Evolutionary conservation across 2,329 filamentous ascomycete species (phyloP), one percentile per base, ranked within the genome.

Genomic region (Colletotrichum tropicicola): DNA sequence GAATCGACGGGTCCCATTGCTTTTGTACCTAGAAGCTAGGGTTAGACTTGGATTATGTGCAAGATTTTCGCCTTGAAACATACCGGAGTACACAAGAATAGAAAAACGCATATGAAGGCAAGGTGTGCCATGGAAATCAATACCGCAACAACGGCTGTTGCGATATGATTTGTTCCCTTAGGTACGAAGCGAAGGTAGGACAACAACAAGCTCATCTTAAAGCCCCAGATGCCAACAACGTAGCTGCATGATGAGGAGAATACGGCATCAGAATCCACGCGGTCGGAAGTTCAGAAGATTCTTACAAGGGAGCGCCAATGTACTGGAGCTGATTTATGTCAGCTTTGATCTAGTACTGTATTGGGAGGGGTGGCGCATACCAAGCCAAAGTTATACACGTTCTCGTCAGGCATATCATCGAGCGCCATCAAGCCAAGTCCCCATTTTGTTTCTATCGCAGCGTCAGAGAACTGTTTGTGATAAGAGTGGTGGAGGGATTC

Each of bases 171-270:
- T 3, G 55, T 51, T 1, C 74, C 73, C 1, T 73, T 72, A 2
- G 81, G 77, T 6, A 83, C 77, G 21, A 84, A 81, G 2, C 82
- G 79, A 1, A 83, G 72, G 21, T 82, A 80, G 1, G 79, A 79
- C 8, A 80, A 73, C 4, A 85, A 69, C 3, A 84, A 70, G 43
- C 81, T 75, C 23, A 83, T 72, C 57, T 84, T 84, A 71, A 84
- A 85, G 3, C 77, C 79, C 9, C 82, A 74, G 25, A 84, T 80
- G 32, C 76, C 75, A 7, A 73, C 66, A 19, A 81, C 76, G 56
- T 82, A 82, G 25, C 79, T 81, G n/a, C n/a, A n/a, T n/a, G n/a
- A n/a, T n/a, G n/a, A n/a, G n/a, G n/a, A n/a, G n/a, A n/a, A n/a
- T n/a, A n/a, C n/a, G n/a, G n/a, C n/a, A n/a, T n/a, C n/a, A n/a